phyloP scores from a whole-genome alignment of 257 asterid species.

The Hygrophila difformis region DNA sequence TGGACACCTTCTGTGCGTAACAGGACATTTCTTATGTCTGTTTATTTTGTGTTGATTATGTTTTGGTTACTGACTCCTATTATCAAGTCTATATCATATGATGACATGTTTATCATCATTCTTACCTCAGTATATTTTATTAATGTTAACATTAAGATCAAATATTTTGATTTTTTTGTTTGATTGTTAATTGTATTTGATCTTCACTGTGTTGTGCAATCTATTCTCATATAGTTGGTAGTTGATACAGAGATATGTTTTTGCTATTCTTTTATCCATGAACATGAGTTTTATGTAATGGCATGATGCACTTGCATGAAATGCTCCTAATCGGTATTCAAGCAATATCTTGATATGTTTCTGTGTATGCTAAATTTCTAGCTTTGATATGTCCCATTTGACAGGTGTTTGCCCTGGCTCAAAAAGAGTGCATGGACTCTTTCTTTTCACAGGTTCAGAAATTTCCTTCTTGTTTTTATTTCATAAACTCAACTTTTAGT shows the following conservation, averaged over 20 bases:
- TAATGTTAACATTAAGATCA: no score
- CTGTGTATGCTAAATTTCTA: conserved; percentile 3
- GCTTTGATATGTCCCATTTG: conserved; percentile 19
- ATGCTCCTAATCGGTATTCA: background rate
- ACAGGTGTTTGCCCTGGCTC: conserved; percentile 92
- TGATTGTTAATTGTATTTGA: no score
- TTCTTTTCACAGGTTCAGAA: conserved; percentile 79
- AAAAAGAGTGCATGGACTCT: conserved; percentile 81
- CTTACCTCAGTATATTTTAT: no score
- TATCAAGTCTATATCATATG: no score
- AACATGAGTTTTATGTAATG: background rate
- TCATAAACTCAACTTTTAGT: background rate
- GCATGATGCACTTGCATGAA: conserved; percentile 5
- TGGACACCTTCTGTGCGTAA: conserved; percentile 93
- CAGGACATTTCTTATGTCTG: background rate
- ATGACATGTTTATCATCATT: background rate
- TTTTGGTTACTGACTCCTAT: conserved; percentile 1
- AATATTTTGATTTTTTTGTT: no score
- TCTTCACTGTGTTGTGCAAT: no score
- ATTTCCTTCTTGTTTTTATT: background rate
- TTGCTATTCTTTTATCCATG: conserved; percentile 1
- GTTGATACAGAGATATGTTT: background rate
- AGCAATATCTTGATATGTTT: background rate
- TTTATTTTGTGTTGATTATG: conserved; percentile 1
- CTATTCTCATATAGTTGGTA: background rate